A percentile compares a stretch with the other conserved stretches of the same genome.
Evolutionary conservation across 495 filamentous ascomycete genomes (phyloP).

Genomic region (Aspergillus diversus): DNA sequence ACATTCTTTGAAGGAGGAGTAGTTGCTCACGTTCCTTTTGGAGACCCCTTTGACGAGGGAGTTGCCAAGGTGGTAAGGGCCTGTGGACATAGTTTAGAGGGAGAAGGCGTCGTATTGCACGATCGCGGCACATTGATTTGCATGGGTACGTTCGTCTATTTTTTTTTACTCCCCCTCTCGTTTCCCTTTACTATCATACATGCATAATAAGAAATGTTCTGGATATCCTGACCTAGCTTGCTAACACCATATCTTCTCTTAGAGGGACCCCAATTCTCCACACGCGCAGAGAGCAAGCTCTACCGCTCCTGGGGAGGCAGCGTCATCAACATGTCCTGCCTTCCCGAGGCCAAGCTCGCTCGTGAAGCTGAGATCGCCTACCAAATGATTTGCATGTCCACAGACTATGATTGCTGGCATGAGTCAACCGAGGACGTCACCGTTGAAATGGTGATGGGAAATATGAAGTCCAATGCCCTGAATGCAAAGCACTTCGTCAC

Average conservation of each 20-base stretch:
- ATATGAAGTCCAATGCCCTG: constrained; percentile 88
- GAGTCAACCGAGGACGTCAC: constrained; percentile 73
- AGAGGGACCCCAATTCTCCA: constrained; percentile 96
- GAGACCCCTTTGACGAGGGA: constrained; percentile 85
- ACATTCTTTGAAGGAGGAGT: constrained; percentile 95
- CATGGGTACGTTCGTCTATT: constrained; percentile 67
- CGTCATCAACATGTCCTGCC: constrained; percentile 95
- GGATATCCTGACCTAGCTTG: too few relatives aligned
- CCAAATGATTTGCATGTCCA: constrained; percentile 98
- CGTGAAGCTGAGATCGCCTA: constrained; percentile 97
- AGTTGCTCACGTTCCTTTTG: constrained; percentile 94
- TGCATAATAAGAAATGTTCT: too few relatives aligned
- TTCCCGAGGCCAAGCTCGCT: constrained; percentile 97
- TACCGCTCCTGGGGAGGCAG: constrained; percentile 91
- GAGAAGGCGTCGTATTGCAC: constrained; percentile 78
- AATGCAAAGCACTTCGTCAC: constrained; percentile 86
- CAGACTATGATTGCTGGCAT: constrained; percentile 99
- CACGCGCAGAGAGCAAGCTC: constrained; percentile 91
- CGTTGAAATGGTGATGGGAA: constrained; percentile 95
- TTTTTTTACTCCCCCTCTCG: neutral
- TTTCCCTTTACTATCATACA: neutral
- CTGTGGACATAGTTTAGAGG: constrained; percentile 76
- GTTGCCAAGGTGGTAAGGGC: constrained; percentile 69
- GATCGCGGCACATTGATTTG: constrained; percentile 80
- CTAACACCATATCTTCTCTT: neutral